Conservation (phyloP, 2,329 filamentous ascomycete species). For the Clarireedia paspali region DNA sequence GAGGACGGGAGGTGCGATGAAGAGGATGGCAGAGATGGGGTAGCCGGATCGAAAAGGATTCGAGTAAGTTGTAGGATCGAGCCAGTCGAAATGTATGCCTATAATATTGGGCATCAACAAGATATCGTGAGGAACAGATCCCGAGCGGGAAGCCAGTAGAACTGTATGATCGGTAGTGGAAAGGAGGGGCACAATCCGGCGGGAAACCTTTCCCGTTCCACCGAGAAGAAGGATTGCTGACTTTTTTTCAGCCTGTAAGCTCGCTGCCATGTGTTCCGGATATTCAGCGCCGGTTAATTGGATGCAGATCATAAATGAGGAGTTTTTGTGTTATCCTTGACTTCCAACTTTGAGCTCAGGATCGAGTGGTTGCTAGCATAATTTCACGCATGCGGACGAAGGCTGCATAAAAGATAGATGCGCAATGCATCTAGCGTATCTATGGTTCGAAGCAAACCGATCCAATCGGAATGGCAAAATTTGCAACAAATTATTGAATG, state of each 20-base stretch:
- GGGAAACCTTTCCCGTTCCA: conserved; percentile 38
- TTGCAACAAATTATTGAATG: too few species aligned
- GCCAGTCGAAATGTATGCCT: conserved; percentile 38
- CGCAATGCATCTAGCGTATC: not conserved
- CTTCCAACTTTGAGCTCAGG: not conserved
- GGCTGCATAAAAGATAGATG: not conserved
- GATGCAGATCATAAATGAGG: not conserved
- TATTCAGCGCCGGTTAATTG: not conserved
- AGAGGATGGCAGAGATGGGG: conserved; percentile 33
- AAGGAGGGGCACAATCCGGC: conserved; percentile 33
- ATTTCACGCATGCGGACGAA: not conserved
- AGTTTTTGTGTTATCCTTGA: not conserved
- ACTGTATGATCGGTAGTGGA: conserved; percentile 24
- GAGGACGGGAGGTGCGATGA: conserved; percentile 32
- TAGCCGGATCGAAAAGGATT: conserved; percentile 25
- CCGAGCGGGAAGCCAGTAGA: conserved; percentile 35
- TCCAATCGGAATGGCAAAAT: not conserved
- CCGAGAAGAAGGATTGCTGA: conserved; percentile 29
- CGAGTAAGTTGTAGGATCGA: conserved; percentile 34
- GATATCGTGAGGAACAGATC: conserved; percentile 12
- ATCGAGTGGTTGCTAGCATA: not conserved
- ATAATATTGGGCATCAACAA: conserved; percentile 3
- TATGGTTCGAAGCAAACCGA: not conserved
- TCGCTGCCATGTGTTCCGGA: not conserved
- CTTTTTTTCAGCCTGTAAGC: not conserved